phyloP scores from a whole-genome alignment of 179 eudicot species.

The Sideroxylon spinosum region DNA sequence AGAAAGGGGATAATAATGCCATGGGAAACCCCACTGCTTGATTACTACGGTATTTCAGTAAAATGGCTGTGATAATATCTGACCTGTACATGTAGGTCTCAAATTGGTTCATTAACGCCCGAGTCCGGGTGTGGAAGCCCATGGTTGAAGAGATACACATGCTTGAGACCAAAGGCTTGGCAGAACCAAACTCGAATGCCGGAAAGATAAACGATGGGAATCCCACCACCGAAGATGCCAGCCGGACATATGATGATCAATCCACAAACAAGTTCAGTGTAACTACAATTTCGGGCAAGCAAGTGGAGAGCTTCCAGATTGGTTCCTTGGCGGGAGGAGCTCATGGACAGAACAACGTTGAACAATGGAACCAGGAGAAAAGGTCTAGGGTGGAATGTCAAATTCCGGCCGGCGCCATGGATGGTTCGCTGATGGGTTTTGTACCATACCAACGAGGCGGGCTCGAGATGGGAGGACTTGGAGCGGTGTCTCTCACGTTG shows the following conservation, averaged over 20 bases:
- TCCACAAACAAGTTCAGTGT: not conserved
- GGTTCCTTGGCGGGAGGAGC: not conserved
- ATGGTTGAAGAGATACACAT: constrained; percentile 74
- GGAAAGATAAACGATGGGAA: not conserved
- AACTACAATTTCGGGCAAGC: not conserved
- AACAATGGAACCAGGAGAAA: constrained; percentile 33
- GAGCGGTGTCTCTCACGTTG: constrained; percentile 50
- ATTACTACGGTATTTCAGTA: not conserved
- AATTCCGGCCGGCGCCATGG: constrained; percentile 20
- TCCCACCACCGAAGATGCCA: constrained; percentile 10
- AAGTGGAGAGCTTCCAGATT: not conserved
- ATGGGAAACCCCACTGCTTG: not conserved
- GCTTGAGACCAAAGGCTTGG: constrained; percentile 42
- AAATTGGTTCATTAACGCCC: constrained; percentile 53
- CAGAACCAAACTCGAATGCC: constrained; percentile 20
- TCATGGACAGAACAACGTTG: constrained; percentile 13
- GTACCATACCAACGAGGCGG: constrained; percentile 27
- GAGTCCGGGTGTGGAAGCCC: constrained; percentile 75
- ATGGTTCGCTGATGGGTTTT: constrained; percentile 25
- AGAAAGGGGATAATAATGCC: too few species aligned
- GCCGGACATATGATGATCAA: constrained; percentile 6
- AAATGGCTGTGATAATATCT: too few species aligned
- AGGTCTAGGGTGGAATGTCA: constrained; percentile 35
- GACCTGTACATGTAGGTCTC: constrained; percentile 28
- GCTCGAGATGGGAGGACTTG: constrained; percentile 28